phyloP scores from a whole-genome alignment of 179 eudicot genomes.

The Vitellaria paradoxa region DNA sequence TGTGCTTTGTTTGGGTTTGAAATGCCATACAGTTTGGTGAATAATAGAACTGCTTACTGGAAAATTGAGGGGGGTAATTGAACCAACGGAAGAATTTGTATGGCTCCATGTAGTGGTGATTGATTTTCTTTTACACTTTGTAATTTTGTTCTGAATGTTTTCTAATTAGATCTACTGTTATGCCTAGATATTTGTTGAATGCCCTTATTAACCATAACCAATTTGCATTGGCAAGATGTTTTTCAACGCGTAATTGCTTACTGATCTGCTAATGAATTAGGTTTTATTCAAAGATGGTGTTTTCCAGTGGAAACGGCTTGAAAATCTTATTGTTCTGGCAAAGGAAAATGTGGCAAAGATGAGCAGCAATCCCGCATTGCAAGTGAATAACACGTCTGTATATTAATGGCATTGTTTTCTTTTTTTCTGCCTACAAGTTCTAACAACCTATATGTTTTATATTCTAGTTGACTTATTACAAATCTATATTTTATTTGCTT shows the following conservation, averaged over 20 bases:
- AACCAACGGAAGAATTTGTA: too few relatives aligned
- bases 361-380: conserved; percentile 91
- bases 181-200: too few relatives aligned
- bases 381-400: conserved; percentile 54
- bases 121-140: too few relatives aligned
- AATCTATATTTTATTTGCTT: neutral
- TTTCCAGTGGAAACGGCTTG: conserved; percentile 98
- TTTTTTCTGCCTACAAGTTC: conserved; percentile 1
- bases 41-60: neutral
- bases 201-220: too few relatives aligned
- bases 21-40: too few relatives aligned
- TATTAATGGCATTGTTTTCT: conserved; percentile 4
- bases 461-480: neutral
- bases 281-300: conserved; percentile 90
- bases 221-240: neutral
- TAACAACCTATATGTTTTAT: neutral
- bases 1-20: too few relatives aligned
- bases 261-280: conserved; percentile 35
- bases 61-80: neutral
- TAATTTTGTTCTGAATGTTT: neutral
- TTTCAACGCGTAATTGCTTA: neutral
- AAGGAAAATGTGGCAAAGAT: conserved; percentile 91
- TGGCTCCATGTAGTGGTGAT: too few relatives aligned
- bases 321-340: conserved; percentile 85
- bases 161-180: neutral